Evolutionary conservation across 331 rosid species (phyloP), one percentile per base, ranked within the genome.

Genomic region (Rosa hybrid): DNA sequence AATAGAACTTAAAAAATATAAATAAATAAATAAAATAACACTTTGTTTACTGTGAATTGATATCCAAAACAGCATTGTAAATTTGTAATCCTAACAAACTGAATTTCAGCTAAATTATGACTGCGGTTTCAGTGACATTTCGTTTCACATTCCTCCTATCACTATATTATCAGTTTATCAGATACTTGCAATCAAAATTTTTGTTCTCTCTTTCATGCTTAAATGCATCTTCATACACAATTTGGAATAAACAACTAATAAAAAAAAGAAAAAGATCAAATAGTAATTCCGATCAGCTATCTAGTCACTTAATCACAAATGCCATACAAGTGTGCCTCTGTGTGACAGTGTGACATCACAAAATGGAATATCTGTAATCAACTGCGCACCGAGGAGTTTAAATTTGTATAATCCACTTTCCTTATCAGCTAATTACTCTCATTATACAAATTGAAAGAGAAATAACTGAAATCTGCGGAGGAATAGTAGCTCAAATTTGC

Each of bases 401-500:
- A 25, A 76, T 34, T 39, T 65, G 8, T 25, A 34, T 8, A 49
- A 18, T 75, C 16, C 5, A 23, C 62, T 9, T 42, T 67, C 21
- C 39, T 39, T 13, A 50, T 41, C 68, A 60, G 25, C 39, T 42
- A 77, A 59, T 50, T 38, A 39, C 56, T 45, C 65, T 1, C 18
- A 70, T 8, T 4, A 69, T 76, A 27, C 60, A 14, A 62, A n/a
- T 50, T 21, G 18, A 64, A 6, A 18, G 42, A 42, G 62, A 27
- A 30, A 1, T 16, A 64, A n/a, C 46, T 18, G 2, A 46, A 76
- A 8, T 60, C 42, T 70, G 25, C 77, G 48, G 65, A 72, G 73
- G 12, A 44, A 81, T 38, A 73, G 44, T 41, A 78, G 81, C 68
- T 12, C 12, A 68, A 75, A 78, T 14, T 59, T 27, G 48, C 45